Base-by-base conservation (phyloP, 1,139 yeast genomes). In the Scheffersomyces insectosa region DNA sequence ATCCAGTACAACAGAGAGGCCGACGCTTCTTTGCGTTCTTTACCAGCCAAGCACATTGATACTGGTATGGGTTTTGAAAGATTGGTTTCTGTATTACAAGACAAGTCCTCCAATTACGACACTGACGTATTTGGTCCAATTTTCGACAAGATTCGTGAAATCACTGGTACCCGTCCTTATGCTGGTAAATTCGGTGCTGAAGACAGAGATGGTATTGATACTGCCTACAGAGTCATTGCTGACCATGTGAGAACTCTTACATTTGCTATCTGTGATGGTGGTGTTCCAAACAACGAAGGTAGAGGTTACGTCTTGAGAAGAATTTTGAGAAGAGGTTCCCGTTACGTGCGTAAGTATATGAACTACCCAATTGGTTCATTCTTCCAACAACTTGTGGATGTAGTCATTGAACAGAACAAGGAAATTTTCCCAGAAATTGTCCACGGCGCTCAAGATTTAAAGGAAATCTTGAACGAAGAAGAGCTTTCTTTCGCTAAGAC, bases 1-100 rank as follows among this genome's bases (percentile, higher is more conserved):
- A 93, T 93, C 63, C 98, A 93, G 71, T 93, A 74, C 72, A 95
- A 93, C 76, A 85, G 99, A 68, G 99, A 93, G 70, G 72, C 91
- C 12, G 95, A 87, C 63, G 82, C 87, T n/a, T 72, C 86, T 30
- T 79, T 93, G 66, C 85, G 79, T 63, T 68, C 91, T 5, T 77
- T 93, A 58, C 99, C 99, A 39, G 89, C 90, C 42, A 85, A 90
- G 69, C 99, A 93, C 65, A 82, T 93, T 50, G 99, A 93, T 64
- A 93, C 99, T 28, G 99, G 99, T 70, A 80, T 93, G 90, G 99
- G 99, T 39, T 93, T 91, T 60, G 99, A 93, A 75, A 84, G 99
- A 70, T 80, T 93, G 61, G 99, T 93, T 23, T 89, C 97, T 5
- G 84, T 93, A 46, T 79, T 93, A 62, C 99, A 95, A 71, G 83